These are phyloP conservation scores for Plicaturopsis crispa DNA, from an alignment of 768 basidiomycete species.

Conservation along the genomic window DNA sequence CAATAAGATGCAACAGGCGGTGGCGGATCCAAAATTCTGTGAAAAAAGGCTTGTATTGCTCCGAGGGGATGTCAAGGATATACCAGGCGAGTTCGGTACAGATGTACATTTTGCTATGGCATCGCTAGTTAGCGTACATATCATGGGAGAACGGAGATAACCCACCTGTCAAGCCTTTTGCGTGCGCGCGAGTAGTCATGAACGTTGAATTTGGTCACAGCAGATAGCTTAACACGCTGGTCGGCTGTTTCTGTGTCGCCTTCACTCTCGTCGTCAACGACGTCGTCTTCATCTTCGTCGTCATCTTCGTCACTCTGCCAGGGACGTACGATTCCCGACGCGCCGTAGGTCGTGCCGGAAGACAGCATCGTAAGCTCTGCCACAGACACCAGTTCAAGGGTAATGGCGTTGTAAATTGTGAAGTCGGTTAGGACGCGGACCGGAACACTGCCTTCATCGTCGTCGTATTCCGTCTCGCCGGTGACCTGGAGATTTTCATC, in stretches of 20 bases:
- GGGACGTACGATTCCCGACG: constrained; percentile 25
- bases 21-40: constrained; percentile 41
- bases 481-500: constrained; percentile 31
- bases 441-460: constrained; percentile 36
- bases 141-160: not conserved
- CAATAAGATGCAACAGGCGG: constrained; percentile 39
- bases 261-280: constrained; percentile 13
- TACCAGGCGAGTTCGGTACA: constrained; percentile 64
- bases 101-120: constrained; percentile 52
- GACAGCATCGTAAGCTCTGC: constrained; percentile 24
- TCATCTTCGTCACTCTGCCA: constrained; percentile 26
- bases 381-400: constrained; percentile 31
- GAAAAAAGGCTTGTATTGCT: constrained; percentile 37
- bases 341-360: constrained; percentile 24
- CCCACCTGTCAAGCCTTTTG: constrained; percentile 38
- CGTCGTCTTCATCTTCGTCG: constrained; percentile 14
- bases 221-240: constrained; percentile 30
- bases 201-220: constrained; percentile 38
- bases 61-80: constrained; percentile 46
- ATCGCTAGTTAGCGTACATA: constrained; percentile 8
- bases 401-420: constrained; percentile 35
- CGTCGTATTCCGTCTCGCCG: constrained; percentile 29
- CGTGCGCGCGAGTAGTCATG: constrained; percentile 29
- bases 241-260: constrained; percentile 5
- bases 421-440: constrained; percentile 51